phyloP scores from a whole-genome alignment of 176 grass and related monocot species.

The Alloteropsis semialata region DNA sequence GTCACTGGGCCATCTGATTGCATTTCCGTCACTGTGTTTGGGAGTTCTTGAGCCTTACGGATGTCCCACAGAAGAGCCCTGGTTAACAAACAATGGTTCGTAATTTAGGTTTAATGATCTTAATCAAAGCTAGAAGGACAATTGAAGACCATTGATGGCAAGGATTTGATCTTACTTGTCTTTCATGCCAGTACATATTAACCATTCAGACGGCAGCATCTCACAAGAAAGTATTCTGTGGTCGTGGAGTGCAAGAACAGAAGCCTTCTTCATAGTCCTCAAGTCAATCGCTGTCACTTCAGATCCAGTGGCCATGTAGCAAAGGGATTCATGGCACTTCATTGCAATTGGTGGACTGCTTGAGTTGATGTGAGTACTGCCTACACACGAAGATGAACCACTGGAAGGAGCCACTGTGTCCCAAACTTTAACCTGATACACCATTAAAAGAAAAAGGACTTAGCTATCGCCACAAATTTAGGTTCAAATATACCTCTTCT shows the following conservation, averaged over 20 bases:
- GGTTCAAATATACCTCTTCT: not conserved
- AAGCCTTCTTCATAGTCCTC: slow-evolving; percentile 81
- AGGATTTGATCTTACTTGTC: slow-evolving; percentile 63
- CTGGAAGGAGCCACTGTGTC: slow-evolving; percentile 57
- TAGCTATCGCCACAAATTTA: not conserved
- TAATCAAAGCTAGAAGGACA: not conserved
- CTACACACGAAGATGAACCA: slow-evolving; percentile 76
- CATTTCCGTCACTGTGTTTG: slow-evolving; percentile 50
- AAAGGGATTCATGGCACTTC: slow-evolving; percentile 66
- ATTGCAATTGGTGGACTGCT: slow-evolving; percentile 49
- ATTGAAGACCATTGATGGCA: not conserved
- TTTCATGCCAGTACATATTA: slow-evolving; percentile 68
- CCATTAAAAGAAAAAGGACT: slow-evolving; percentile 1
- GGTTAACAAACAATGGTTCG: slow-evolving; percentile 2
- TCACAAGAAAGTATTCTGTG: slow-evolving; percentile 72
- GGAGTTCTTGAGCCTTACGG: slow-evolving; percentile 55
- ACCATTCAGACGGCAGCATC: slow-evolving; percentile 77
- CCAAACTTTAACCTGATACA: slow-evolving; percentile 80
- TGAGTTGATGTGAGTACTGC: slow-evolving; percentile 49
- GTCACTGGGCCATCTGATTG: slow-evolving; percentile 61
- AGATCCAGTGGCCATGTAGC: slow-evolving; percentile 66
- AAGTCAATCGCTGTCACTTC: slow-evolving; percentile 69
- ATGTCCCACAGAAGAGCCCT: slow-evolving; percentile 94
- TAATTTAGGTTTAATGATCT: not conserved
- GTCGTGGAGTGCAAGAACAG: slow-evolving; percentile 42